These are phyloP conservation scores for Parastagonospora avenae DNA, from an alignment of 2,329 filamentous ascomycete genomes.

Conservation along the genomic window DNA sequence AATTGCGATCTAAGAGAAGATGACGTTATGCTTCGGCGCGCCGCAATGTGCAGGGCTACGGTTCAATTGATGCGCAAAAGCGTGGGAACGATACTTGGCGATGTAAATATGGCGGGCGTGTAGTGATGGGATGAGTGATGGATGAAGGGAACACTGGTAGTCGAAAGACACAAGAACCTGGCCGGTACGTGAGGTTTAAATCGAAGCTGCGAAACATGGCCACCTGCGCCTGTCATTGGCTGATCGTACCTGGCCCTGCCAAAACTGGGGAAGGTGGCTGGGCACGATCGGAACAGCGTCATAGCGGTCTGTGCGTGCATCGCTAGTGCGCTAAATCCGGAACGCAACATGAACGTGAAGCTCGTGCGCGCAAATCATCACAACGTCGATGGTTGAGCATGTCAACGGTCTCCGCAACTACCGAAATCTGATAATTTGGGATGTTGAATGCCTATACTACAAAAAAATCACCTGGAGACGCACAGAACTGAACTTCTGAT, in stretches of 20 bases:
- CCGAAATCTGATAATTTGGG: too few relatives aligned
- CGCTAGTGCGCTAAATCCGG: constrained; percentile 10
- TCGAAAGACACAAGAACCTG: constrained; percentile 20
- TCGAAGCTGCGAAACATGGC: constrained; percentile 38
- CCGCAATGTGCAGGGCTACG: constrained; percentile 22
- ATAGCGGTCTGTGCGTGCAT: constrained; percentile 33
- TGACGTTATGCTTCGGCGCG: constrained; percentile 37
- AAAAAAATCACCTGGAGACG: too few relatives aligned
- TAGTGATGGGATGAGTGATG: constrained; percentile 19
- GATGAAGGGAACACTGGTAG: constrained; percentile 28
- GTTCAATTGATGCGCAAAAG: constrained; percentile 30
- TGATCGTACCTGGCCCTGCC: constrained; percentile 4
- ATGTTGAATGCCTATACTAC: too few relatives aligned
- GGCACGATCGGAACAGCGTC: constrained; percentile 36
- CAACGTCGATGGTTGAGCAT: too few relatives aligned
- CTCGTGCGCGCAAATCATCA: constrained; percentile 1
- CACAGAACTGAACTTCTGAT: too few relatives aligned
- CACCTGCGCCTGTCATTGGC: constrained; percentile 35
- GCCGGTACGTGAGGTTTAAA: constrained; percentile 32
- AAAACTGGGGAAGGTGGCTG: constrained; percentile 30
- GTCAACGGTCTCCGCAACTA: too few relatives aligned
- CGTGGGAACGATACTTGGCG: not conserved
- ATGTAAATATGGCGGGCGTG: constrained; percentile 27
- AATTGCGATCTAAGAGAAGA: constrained; percentile 22
- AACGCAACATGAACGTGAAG: not conserved